Base-by-base conservation (phyloP, 176 grass and related monocot genomes). In the Pontederia paniculata region DNA sequence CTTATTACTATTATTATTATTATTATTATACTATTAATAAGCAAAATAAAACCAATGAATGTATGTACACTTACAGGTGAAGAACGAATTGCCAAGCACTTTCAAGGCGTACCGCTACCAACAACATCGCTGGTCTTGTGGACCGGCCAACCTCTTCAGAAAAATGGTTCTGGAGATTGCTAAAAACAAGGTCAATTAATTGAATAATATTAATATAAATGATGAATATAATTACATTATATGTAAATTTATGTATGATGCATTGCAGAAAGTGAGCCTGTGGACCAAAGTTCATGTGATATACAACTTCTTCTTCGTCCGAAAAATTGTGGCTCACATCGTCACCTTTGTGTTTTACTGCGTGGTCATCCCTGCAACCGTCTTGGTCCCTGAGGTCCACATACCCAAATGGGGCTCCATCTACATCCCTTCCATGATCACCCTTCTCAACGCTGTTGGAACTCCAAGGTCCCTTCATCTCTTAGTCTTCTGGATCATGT, bases 231-330 rank as follows among this genome's bases (percentile, higher is more conserved):
- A 10, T 12, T 3, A 55, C 7, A 37, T 37, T 37, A 37, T 37
- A 37, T 5, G 5, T 37, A 37, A 37, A 37, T 37, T 5, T 37
- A 37, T 6, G 7, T 37, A 37, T 37, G 7, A 37, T 5, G 7
- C 7, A 37, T 37, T 37, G 16, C 57, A 60, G 57, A 60, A 60
- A 44, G 57, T 60, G 16, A 60, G 5, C 15, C 57, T 60, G 4
- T 60, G 57, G 57, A 60, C 57, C 1, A 60, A 60, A 13, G 4
- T 60, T 19, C 57, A 60, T 60, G 57, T 60, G n/a, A 60, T 60
- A 43, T 60, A 60, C 57, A 60, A 42, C 57, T 60, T 60, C 57
- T 60, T 60, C 57, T 60, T 60, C 57, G 57, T 60, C 44, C 57
- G 57, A 8, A 60, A 60, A 44, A 20, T 60, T 17, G 57, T 60